Conservation (phyloP, 352 stramenopile genomes). For the Pythium grandisporangium region DNA sequence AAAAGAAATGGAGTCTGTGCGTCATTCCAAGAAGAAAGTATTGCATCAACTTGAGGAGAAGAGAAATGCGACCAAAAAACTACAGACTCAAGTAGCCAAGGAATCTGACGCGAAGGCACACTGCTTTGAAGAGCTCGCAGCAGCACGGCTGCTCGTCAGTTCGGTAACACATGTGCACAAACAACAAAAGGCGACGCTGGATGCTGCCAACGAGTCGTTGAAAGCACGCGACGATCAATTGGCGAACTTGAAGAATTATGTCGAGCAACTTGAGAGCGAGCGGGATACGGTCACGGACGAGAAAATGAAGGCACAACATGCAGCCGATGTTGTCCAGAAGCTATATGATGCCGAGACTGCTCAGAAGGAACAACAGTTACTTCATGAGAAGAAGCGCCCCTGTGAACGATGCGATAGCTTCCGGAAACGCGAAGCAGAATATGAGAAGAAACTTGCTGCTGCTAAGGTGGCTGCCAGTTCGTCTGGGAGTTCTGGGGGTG, state of each 20-base stretch:
- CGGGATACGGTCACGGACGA: slow-evolving; percentile 39
- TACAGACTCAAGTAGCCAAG: slow-evolving; percentile 52
- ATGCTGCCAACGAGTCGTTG: slow-evolving; percentile 53
- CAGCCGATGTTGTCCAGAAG: slow-evolving; percentile 56
- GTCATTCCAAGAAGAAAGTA: slow-evolving; percentile 65
- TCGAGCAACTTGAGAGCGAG: slow-evolving; percentile 42
- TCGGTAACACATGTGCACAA: slow-evolving; percentile 68
- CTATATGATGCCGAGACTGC: slow-evolving; percentile 45
- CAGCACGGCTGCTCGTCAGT: slow-evolving; percentile 57
- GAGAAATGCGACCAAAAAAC: slow-evolving; percentile 63
- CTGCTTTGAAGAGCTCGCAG: slow-evolving; percentile 70
- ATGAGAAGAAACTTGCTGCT: slow-evolving; percentile 29
- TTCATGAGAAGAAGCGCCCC: slow-evolving; percentile 38
- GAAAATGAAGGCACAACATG: slow-evolving; percentile 40
- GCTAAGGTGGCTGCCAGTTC: slow-evolving; percentile 20
- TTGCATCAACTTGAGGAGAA: slow-evolving; percentile 73
- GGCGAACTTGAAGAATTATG: slow-evolving; percentile 52
- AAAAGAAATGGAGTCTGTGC: slow-evolving; percentile 47
- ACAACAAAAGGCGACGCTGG: slow-evolving; percentile 63
- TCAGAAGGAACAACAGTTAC: slow-evolving; percentile 39
- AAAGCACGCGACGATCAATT: slow-evolving; percentile 54
- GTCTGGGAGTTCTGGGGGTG: background rate
- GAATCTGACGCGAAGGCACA: slow-evolving; percentile 61
- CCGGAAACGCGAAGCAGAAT: slow-evolving; percentile 39
- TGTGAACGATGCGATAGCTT: slow-evolving; percentile 51